Evolutionary conservation across 148 eudicot genomes (phyloP).

Genomic region (Diospyros kaki): DNA sequence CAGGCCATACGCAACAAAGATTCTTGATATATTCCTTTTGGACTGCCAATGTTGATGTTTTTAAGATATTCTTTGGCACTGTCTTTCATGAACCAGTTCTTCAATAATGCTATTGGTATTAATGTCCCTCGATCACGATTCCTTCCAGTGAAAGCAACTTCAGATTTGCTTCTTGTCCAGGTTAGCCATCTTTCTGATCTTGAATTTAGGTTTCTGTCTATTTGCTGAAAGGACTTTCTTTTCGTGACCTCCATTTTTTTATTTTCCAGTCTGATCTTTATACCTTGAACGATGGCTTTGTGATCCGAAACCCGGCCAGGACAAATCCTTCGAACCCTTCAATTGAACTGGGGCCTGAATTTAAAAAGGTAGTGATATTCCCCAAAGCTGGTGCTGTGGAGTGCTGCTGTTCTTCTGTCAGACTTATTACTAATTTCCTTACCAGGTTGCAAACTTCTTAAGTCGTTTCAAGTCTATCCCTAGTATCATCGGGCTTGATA

Average conservation of each 20-base stretch:
- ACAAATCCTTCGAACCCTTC: conserved; percentile 81
- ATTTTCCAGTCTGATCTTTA: conserved; percentile 87
- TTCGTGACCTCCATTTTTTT: not conserved
- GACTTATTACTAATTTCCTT: not conserved
- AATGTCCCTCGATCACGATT: conserved; percentile 97
- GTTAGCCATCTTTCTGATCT: conserved; percentile 30
- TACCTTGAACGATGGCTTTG: conserved; percentile 74
- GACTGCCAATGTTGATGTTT: not conserved
- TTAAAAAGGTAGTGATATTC: conserved; percentile 63
- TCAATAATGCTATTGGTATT: conserved; percentile 76
- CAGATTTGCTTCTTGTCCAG: conserved; percentile 99
- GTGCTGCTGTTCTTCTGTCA: not conserved
- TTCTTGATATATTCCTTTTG: not conserved
- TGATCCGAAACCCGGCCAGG: conserved; percentile 70
- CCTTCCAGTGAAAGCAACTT: conserved; percentile 98
- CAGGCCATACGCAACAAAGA: not conserved
- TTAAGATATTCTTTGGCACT: not conserved
- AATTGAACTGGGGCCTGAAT: conserved; percentile 96
- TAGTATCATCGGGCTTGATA: conserved; percentile 81
- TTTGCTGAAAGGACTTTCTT: not conserved
- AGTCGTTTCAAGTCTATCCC: conserved; percentile 94
- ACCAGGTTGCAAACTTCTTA: conserved; percentile 81
- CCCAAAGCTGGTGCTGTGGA: not conserved
- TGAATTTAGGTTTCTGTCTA: conserved; percentile 3
- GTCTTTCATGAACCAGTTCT: conserved; percentile 46